A percentile compares a stretch with the other conserved stretches of the same genome.
phyloP scores from a whole-genome alignment of 1,284 basidiomycete genomes.

The Sutorius eximius region DNA sequence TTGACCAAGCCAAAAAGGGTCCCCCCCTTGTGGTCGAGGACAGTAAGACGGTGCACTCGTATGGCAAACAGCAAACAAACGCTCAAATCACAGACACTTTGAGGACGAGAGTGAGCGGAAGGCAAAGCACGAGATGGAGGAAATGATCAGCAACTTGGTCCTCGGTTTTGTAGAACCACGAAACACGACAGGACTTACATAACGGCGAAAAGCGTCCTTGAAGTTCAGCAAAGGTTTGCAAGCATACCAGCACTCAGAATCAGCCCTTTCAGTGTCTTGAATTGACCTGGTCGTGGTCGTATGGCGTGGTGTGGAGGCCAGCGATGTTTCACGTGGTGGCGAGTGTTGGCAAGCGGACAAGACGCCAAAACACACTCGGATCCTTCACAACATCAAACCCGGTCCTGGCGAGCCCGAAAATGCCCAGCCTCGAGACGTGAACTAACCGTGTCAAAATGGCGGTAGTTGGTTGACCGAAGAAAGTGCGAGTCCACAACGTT shows the following conservation, averaged over 20 bases:
- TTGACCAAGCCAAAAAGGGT: conserved; percentile 30
- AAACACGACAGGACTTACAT: conserved; percentile 39
- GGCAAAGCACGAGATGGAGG: conserved; percentile 9
- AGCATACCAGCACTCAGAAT: conserved; percentile 37
- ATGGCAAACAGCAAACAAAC: conserved; percentile 32
- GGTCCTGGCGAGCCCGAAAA: conserved; percentile 20
- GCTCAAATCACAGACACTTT: conserved; percentile 33
- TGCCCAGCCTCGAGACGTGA: conserved; percentile 23
- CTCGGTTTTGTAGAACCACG: conserved; percentile 19
- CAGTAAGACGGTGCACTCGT: conserved; percentile 19
- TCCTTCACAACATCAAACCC: conserved; percentile 36
- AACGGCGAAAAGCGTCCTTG: conserved; percentile 29
- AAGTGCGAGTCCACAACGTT: conserved; percentile 23
- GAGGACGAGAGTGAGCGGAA: conserved; percentile 14
- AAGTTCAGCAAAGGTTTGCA: conserved; percentile 27
- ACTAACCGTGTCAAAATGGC: conserved; percentile 23
- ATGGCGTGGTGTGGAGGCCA: conserved; percentile 21
- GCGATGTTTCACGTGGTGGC: conserved; percentile 36
- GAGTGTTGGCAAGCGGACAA: conserved; percentile 28
- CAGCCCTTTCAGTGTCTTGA: conserved; percentile 30
- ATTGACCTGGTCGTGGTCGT: conserved; percentile 25
- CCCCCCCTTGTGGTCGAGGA: conserved; percentile 23
- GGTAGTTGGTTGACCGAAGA: conserved; percentile 20
- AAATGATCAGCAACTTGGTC: conserved; percentile 28
- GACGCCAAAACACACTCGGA: conserved; percentile 31